These are phyloP conservation scores for Gymnopus androsaceus DNA, from an alignment of 1,284 basidiomycete genomes.

Conservation along the genomic window DNA sequence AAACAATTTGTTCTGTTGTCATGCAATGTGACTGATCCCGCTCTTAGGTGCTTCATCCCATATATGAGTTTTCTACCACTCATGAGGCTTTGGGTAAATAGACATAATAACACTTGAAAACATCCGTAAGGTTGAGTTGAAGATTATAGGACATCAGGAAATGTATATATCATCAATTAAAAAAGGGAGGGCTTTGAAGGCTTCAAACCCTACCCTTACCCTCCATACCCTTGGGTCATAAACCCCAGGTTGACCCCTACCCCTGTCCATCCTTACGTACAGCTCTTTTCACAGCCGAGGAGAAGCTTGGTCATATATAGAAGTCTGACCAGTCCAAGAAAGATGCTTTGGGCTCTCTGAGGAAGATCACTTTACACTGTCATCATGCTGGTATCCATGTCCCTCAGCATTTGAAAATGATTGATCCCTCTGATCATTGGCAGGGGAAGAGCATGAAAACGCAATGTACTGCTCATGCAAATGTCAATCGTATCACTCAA, in stretches of 20 bases:
- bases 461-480: not conserved
- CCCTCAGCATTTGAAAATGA: not conserved
- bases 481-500: not conserved
- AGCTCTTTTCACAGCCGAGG: not conserved
- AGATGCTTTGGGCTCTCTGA: not conserved
- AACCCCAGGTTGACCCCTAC: no score
- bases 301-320: not conserved
- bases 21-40: no score
- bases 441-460: not conserved
- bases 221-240: no score
- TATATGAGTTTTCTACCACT: no score
- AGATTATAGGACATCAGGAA: no score
- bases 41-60: no score
- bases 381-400: not conserved
- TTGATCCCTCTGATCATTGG: not conserved
- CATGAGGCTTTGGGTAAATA: no score
- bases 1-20: no score
- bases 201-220: no score
- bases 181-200: no score
- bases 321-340: not conserved
- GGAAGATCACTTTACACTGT: not conserved
- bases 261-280: not conserved
- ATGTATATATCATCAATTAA: not conserved
- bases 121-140: no score
- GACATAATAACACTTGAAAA: no score